Evolutionary conservation across 352 stramenopile species (phyloP).

Genomic region (Blastocystis hominis): DNA sequence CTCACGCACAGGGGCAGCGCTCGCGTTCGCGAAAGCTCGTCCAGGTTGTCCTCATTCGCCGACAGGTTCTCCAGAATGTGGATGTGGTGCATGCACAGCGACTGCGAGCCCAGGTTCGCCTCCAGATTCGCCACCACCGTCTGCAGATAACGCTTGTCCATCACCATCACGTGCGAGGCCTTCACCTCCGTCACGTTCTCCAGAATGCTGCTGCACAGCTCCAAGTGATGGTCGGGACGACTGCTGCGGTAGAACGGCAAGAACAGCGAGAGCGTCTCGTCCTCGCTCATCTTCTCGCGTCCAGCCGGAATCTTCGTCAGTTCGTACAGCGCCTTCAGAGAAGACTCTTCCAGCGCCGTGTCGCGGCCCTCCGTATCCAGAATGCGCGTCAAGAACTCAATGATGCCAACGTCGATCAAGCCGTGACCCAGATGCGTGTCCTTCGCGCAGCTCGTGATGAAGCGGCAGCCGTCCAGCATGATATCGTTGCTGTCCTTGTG

Average conservation of each 20-base stretch:
- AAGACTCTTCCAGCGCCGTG: constrained; percentile 11
- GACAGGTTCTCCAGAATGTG: constrained; percentile 22
- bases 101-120: neutral
- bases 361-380: constrained; percentile 22
- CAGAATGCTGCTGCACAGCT: constrained; percentile 8
- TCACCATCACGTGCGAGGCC: constrained; percentile 18
- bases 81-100: neutral
- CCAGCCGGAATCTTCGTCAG: constrained; percentile 8
- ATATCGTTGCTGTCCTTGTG: constrained; percentile 12
- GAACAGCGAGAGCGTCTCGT: neutral
- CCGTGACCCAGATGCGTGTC: constrained; percentile 38
- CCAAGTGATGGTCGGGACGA: neutral
- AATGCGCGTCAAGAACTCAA: constrained; percentile 40
- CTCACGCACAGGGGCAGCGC: constrained; percentile 1
- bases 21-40: neutral
- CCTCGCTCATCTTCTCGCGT: constrained; percentile 2
- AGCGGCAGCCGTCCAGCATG: constrained; percentile 39
- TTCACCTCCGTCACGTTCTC: constrained; percentile 12
- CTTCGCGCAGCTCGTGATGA: constrained; percentile 31
- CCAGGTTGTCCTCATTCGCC: neutral
- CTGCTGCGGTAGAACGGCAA: constrained; percentile 4
- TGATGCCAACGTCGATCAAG: constrained; percentile 27
- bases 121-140: constrained; percentile 8
- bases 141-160: neutral
- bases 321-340: neutral